Conservation (phyloP, 495 filamentous ascomycete genomes). For the Aspergillus cavernicola region DNA sequence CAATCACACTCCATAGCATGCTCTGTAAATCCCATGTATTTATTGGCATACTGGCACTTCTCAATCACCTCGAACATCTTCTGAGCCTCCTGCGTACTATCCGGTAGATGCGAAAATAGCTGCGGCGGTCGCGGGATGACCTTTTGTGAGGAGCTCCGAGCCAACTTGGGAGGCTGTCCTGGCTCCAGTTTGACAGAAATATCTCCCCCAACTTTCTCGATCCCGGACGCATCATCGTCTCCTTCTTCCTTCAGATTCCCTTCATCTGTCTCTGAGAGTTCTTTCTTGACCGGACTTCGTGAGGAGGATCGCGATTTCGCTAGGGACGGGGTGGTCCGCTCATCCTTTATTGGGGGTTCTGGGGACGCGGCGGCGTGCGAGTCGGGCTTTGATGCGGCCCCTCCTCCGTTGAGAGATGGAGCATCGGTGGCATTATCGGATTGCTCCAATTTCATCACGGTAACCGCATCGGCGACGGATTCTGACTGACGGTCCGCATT, state of each 20-base stretch:
- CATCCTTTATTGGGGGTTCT: conserved; percentile 7
- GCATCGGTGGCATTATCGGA: conserved; percentile 17
- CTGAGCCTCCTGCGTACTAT: conserved; percentile 72
- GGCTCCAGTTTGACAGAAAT: conserved; percentile 62
- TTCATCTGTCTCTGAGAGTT: conserved; percentile 8
- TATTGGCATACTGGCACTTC: conserved; percentile 82
- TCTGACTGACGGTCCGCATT: conserved; percentile 41
- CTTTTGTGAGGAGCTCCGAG: conserved; percentile 73
- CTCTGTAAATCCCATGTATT: conserved; percentile 84
- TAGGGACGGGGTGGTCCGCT: neutral
- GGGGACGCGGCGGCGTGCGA: conserved; percentile 7
- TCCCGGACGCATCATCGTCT: conserved; percentile 4
- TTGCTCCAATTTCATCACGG: conserved; percentile 37
- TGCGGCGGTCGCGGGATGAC: conserved; percentile 53
- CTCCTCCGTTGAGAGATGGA: conserved; percentile 22
- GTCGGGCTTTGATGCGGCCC: conserved; percentile 15
- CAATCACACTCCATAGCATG: conserved; percentile 96
- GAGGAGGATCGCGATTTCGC: conserved; percentile 22
- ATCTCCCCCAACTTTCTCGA: conserved; percentile 52
- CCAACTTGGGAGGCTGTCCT: conserved; percentile 66
- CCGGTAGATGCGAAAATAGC: conserved; percentile 65
- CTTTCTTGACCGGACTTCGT: conserved; percentile 20
- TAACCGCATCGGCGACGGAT: conserved; percentile 34
- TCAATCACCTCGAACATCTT: conserved; percentile 75
- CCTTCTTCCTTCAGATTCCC: neutral